phyloP scores from a whole-genome alignment of 83 land plant species.

The Thuja plicata region DNA sequence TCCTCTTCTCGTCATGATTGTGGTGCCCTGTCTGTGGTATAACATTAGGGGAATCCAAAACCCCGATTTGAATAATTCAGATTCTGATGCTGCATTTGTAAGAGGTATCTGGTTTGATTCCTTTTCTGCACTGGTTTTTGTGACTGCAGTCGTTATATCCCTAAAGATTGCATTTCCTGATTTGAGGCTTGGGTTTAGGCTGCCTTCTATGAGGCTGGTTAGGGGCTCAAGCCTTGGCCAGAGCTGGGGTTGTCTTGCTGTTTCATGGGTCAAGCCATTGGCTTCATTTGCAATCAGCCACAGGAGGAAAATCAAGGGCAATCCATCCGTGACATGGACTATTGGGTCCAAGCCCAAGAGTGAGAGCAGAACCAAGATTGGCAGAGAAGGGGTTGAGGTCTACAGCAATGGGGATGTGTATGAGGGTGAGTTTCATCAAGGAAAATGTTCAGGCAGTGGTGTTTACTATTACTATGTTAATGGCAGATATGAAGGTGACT shows the following conservation, averaged over 20 bases:
- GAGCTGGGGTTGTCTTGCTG: constrained; percentile 21
- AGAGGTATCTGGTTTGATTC: constrained; percentile 34
- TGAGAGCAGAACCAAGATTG: constrained; percentile 30
- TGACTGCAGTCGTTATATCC: constrained; percentile 40
- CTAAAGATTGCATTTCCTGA: constrained; percentile 36
- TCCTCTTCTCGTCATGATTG: constrained; percentile 3
- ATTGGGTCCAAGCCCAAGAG: constrained; percentile 40
- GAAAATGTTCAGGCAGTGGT: constrained; percentile 80
- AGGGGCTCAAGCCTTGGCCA: constrained; percentile 7
- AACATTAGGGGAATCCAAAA: constrained; percentile 25
- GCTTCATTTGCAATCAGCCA: background rate
- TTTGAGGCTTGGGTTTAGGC: constrained; percentile 15
- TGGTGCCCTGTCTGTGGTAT: constrained; percentile 24
- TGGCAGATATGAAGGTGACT: constrained; percentile 92
- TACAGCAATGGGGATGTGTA: constrained; percentile 85
- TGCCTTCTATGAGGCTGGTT: constrained; percentile 39
- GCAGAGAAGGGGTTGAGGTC: constrained; percentile 56
- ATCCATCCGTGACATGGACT: constrained; percentile 43
- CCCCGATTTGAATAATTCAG: background rate
- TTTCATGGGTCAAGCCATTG: constrained; percentile 18
- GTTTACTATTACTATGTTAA: constrained; percentile 84
- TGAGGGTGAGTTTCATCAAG: constrained; percentile 85
- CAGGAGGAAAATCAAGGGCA: background rate
- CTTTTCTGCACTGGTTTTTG: constrained; percentile 43
- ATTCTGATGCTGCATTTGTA: constrained; percentile 18